A percentile compares a stretch with the other conserved stretches of the same genome.
phyloP scores from a whole-genome alignment of 768 basidiomycete species.

The Mycena kentingensis region DNA sequence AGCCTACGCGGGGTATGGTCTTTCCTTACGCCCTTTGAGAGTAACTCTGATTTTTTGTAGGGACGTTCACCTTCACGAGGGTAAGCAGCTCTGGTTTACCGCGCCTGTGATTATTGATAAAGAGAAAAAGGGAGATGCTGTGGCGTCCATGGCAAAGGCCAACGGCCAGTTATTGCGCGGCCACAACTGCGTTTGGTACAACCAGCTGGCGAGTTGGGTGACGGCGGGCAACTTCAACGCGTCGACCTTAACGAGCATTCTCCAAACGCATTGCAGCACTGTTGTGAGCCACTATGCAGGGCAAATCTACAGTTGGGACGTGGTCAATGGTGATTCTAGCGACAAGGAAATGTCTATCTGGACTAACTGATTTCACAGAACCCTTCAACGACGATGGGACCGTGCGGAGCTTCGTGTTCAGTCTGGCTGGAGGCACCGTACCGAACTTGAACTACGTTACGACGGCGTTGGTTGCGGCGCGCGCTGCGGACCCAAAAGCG shows the following conservation, averaged over 20 bases:
- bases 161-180: constrained; percentile 52
- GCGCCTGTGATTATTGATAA: neutral
- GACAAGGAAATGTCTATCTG: neutral
- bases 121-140: constrained; percentile 36
- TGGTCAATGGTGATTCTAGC: constrained; percentile 34
- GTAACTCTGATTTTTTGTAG: no score
- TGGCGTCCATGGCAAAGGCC: constrained; percentile 45
- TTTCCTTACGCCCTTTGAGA: no score
- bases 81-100: no score
- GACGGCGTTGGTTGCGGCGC: constrained; percentile 46
- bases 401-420: constrained; percentile 46
- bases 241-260: constrained; percentile 43
- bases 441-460: constrained; percentile 34
- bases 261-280: constrained; percentile 50
- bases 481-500: constrained; percentile 44
- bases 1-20: no score
- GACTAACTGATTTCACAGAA: constrained; percentile 24
- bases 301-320: constrained; percentile 48
- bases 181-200: constrained; percentile 54
- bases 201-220: constrained; percentile 56
- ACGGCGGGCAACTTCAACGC: constrained; percentile 44
- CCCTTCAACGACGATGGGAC: constrained; percentile 56
- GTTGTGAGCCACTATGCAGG: constrained; percentile 54
- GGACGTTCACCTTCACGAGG: no score
- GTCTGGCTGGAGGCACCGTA: constrained; percentile 36